Percentiles rank a stretch among this genome's conserved stretches.
These are phyloP conservation scores for Crassisporium funariophilum DNA, from an alignment of 768 basidiomycete species.

Conservation along the genomic window DNA sequence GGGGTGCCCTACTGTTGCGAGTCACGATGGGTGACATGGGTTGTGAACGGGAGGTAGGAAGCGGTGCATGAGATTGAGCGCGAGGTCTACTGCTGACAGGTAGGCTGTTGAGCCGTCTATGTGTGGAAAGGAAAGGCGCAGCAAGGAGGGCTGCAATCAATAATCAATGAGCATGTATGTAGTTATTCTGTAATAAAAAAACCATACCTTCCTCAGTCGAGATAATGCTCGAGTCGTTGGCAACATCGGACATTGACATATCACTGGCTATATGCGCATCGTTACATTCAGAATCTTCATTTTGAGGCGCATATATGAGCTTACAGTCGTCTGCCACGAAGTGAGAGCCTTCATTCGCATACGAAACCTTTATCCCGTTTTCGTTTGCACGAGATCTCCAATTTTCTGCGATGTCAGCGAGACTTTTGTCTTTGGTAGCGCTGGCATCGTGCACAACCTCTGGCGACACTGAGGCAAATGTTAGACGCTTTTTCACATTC, in stretches of 20 bases:
- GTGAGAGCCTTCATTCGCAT: conserved; percentile 51
- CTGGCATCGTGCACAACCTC: conserved; percentile 37
- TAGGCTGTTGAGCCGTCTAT: conserved; percentile 28
- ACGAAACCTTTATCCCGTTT: conserved; percentile 68
- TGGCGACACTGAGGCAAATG: conserved; percentile 42
- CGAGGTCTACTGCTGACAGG: conserved; percentile 53
- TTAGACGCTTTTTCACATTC: conserved; percentile 42
- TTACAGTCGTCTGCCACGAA: conserved; percentile 49
- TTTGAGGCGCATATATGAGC: conserved; percentile 24
- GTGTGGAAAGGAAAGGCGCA: conserved; percentile 52
- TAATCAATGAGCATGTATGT: conserved; percentile 15
- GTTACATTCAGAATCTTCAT: conserved; percentile 24
- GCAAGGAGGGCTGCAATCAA: conserved; percentile 51
- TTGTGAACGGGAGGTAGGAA: conserved; percentile 31
- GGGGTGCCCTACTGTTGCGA: conserved; percentile 29
- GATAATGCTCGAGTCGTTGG: conserved; percentile 48
- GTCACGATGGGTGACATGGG: conserved; percentile 39
- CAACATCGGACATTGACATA: conserved; percentile 47
- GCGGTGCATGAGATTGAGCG: conserved; percentile 57
- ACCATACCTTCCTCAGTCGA: conserved; percentile 50
- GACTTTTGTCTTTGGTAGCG: conserved; percentile 43
- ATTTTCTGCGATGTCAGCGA: conserved; percentile 64
- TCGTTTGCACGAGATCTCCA: conserved; percentile 75
- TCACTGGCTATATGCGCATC: conserved; percentile 56
- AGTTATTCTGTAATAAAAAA: not conserved